phyloP scores from a whole-genome alignment of 192 early-diverging fungal genomes.

The Entomortierella chlamydospora region DNA sequence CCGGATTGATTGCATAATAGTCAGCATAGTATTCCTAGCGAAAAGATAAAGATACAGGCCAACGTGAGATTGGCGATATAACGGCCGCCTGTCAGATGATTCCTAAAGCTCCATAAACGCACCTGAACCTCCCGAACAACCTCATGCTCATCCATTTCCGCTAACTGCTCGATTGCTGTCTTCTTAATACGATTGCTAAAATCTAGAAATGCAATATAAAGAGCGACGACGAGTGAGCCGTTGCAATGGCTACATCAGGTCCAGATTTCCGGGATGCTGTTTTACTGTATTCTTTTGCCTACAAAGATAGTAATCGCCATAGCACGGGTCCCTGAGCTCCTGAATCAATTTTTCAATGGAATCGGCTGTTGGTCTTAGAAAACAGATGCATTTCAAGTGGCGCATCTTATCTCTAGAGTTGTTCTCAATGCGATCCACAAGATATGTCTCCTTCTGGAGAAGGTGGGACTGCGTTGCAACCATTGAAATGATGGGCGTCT shows the following conservation, averaged over 20 bases:
- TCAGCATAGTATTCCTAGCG: slow-evolving; percentile 94
- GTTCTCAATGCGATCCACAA: slow-evolving; percentile 95
- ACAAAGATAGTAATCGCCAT: slow-evolving; percentile 98
- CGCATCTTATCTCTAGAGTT: slow-evolving; percentile 87
- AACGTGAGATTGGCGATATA: background rate
- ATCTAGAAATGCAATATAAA: slow-evolving; percentile 59
- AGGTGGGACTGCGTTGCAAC: slow-evolving; percentile 94
- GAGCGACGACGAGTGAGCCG: background rate
- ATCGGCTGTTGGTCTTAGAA: slow-evolving; percentile 86
- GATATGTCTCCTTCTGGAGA: slow-evolving; percentile 91
- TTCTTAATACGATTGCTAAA: slow-evolving; percentile 96
- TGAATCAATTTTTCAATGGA: slow-evolving; percentile 89
- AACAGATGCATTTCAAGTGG: slow-evolving; percentile 96
- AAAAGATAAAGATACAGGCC: too few relatives aligned
- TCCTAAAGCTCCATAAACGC: background rate
- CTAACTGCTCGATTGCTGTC: slow-evolving; percentile 89
- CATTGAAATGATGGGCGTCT: slow-evolving; percentile 95
- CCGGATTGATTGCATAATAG: slow-evolving; percentile 84
- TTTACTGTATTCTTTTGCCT: slow-evolving; percentile 6
- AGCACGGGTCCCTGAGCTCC: slow-evolving; percentile 91
- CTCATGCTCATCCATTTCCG: slow-evolving; percentile 96
- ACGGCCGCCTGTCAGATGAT: too few relatives aligned
- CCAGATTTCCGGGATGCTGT: too few relatives aligned
- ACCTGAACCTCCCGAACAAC: slow-evolving; percentile 94
- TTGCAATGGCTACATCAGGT: background rate